Evolutionary conservation across 192 early-diverging fungal genomes (phyloP).

Genomic region (Backusella luteola): DNA sequence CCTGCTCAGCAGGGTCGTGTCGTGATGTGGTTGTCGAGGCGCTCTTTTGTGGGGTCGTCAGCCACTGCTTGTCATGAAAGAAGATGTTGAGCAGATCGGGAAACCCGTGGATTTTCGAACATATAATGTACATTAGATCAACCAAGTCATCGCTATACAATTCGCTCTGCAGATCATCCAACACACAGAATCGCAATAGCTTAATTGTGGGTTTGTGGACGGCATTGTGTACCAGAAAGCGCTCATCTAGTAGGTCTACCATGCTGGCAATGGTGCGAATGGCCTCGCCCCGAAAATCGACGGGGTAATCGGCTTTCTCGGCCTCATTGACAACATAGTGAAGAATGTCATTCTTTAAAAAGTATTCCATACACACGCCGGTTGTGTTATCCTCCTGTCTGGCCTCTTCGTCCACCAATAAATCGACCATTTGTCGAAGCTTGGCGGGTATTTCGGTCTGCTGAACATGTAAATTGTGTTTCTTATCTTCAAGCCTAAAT

Average conservation of each 20-base stretch:
- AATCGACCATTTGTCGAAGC: slow-evolving; percentile 81
- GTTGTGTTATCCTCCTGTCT: slow-evolving; percentile 68
- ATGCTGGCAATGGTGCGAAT: slow-evolving; percentile 77
- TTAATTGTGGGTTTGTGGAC: slow-evolving; percentile 84
- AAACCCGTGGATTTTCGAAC: slow-evolving; percentile 78
- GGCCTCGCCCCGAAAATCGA: slow-evolving; percentile 76
- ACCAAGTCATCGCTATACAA: slow-evolving; percentile 62
- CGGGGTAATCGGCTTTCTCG: slow-evolving; percentile 70
- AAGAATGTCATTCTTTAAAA: slow-evolving; percentile 83
- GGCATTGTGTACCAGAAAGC: slow-evolving; percentile 86
- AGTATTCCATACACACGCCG: slow-evolving; percentile 87
- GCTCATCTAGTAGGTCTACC: slow-evolving; percentile 83
- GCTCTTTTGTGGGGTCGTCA: slow-evolving; percentile 51
- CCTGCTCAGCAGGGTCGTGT: neutral
- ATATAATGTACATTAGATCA: slow-evolving; percentile 75
- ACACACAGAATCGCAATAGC: slow-evolving; percentile 68
- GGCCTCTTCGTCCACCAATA: slow-evolving; percentile 86
- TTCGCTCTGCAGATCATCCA: slow-evolving; percentile 49
- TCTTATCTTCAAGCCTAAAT: slow-evolving; percentile 30
- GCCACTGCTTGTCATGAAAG: slow-evolving; percentile 68
- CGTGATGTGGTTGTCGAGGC: slow-evolving; percentile 1
- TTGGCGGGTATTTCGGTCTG: slow-evolving; percentile 77
- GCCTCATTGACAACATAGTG: slow-evolving; percentile 75
- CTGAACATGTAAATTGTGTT: slow-evolving; percentile 42
- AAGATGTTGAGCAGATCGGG: slow-evolving; percentile 74